Evolutionary conservation across 1,284 basidiomycete species (phyloP), one percentile per base, ranked within the genome.

Genomic region (Trametes hirsuta): DNA sequence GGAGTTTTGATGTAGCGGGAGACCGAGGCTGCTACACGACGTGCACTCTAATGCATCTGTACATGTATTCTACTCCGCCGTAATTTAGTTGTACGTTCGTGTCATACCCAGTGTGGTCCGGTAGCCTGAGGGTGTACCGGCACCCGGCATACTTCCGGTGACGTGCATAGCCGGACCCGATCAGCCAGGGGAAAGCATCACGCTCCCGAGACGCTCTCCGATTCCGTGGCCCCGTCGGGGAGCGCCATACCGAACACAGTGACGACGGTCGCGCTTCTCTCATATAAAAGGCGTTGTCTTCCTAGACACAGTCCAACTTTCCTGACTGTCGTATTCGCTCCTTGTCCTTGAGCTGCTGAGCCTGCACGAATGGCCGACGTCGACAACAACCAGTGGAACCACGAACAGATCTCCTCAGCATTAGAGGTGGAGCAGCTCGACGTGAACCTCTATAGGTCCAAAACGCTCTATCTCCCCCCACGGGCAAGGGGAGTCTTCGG

Each of bases 391-490:
- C 40, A 47, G 21, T 49, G 24, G 41, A 14, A 67, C 41, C 65
- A 68, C 34, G 80, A 83, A 59, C 82, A 84, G 47, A 90, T 92
- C 50, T 84, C 87, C 0, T 84, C 85, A 4, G 84, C 87, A 6
- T 77, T 93, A 2, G 88, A 92, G 62, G 84, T 94, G n/a, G 91
- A 94, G 70, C 80, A 84, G 62, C 79, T 94, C n/a, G 92, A 93
- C 66, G 77, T 81, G 46, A 88, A 90, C 69, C 74, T 93, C 50
- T 94, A 87, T 72, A 84, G 89, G 36, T 92, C 90, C 0, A 88
- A 85, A 67, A 84, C 84, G 1, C 79, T 95, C 1, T 91, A 85
- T 82, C 64, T 86, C 14, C 93, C 92, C 0, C 72, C 75, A 10
- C 79, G 82, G 18, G 83, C 84, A 18, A 81, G 93, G 61, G 93